phyloP scores from a whole-genome alignment of 495 filamentous ascomycete genomes.

The Aspergillus biplanus region DNA sequence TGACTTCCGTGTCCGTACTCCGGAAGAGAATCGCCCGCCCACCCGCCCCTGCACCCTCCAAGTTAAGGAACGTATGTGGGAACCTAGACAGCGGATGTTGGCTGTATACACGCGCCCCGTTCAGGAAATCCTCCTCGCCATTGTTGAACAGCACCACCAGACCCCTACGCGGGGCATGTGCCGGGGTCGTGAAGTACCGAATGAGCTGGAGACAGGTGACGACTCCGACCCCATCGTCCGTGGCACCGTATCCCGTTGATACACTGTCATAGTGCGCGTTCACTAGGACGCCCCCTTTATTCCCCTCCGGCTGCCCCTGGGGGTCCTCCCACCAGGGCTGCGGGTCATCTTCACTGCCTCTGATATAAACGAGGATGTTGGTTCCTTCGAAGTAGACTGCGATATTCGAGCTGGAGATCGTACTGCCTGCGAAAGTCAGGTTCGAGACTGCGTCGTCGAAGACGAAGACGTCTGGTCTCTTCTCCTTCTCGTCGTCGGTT shows the following conservation, averaged over 20 bases:
- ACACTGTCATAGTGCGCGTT: constrained; percentile 98
- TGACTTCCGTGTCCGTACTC: constrained; percentile 85
- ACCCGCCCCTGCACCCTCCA: constrained; percentile 94
- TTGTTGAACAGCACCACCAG: constrained; percentile 91
- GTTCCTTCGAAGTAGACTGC: constrained; percentile 85
- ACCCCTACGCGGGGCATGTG: constrained; percentile 76
- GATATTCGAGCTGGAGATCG: constrained; percentile 24
- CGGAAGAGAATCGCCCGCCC: constrained; percentile 87
- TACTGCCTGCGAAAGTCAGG: constrained; percentile 57
- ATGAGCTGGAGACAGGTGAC: constrained; percentile 86
- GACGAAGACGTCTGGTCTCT: constrained; percentile 57
- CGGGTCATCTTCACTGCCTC: constrained; percentile 72
- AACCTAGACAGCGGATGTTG: constrained; percentile 78
- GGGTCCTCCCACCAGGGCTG: constrained; percentile 65
- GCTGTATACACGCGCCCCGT: constrained; percentile 85
- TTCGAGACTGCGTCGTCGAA: constrained; percentile 85
- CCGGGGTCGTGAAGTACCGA: constrained; percentile 78
- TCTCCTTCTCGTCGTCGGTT: constrained; percentile 28
- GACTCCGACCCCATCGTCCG: constrained; percentile 91
- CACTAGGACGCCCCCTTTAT: constrained; percentile 80
- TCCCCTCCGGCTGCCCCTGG: constrained; percentile 46
- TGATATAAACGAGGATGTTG: constrained; percentile 91
- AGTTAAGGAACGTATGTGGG: constrained; percentile 84
- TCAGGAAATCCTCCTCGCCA: constrained; percentile 92
- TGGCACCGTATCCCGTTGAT: constrained; percentile 86